These are phyloP conservation scores for Xylaria sp. DNA, from an alignment of 2,329 filamentous ascomycete genomes.

Conservation along the genomic window DNA sequence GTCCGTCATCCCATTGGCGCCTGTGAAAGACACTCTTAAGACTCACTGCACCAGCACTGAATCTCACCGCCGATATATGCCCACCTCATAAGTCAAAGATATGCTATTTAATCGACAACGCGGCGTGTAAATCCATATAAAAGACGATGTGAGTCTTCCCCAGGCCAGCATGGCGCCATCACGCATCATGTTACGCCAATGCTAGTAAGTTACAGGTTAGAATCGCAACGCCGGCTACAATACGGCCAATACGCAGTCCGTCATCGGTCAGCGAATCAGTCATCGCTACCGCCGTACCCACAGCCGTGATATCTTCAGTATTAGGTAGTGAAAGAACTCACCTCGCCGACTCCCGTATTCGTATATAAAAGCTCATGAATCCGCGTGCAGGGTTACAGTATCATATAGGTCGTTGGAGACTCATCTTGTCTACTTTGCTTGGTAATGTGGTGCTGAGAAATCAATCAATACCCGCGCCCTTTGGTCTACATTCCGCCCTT, in stretches of 20 bases:
- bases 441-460: conserved; percentile 11
- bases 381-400: background rate
- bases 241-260: background rate
- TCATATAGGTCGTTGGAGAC: background rate
- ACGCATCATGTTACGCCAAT: no score
- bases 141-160: no score
- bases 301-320: background rate
- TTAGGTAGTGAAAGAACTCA: background rate
- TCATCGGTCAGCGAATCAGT: conserved; percentile 13
- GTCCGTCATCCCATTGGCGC: no score
- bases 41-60: no score
- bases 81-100: no score
- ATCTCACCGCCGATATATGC: no score
- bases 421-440: background rate
- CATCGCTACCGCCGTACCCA: background rate
- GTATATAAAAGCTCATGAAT: background rate
- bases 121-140: no score
- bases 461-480: background rate
- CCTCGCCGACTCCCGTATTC: background rate
- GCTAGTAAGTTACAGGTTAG: no score
- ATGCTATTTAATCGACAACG: no score
- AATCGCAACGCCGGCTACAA: no score
- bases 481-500: background rate
- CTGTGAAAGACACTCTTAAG: no score
- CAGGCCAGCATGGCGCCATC: no score